Evolutionary conservation across 768 basidiomycete genomes (phyloP).

Genomic region (Panellus pusillus): DNA sequence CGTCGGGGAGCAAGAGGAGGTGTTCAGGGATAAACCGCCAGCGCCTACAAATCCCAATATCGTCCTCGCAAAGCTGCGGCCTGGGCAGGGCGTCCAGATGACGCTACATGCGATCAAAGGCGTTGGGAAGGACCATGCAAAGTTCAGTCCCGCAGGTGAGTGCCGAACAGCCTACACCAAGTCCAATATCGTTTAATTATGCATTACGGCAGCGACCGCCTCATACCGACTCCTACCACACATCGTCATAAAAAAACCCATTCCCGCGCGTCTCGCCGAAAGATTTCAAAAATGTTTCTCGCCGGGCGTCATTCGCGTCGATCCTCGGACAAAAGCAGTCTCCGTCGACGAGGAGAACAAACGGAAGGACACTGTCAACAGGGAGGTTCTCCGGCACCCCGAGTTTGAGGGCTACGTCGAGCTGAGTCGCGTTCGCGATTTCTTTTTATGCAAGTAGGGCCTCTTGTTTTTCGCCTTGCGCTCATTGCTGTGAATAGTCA

Average conservation of each 20-base stretch:
- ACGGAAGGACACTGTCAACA: slow-evolving; percentile 83
- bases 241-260: slow-evolving; percentile 72
- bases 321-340: slow-evolving; percentile 56
- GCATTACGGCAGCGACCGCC: slow-evolving; percentile 69
- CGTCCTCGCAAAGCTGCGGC: slow-evolving; percentile 87
- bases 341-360: slow-evolving; percentile 64
- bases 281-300: slow-evolving; percentile 91
- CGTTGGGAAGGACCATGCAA: slow-evolving; percentile 92
- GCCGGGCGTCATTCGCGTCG: slow-evolving; percentile 70
- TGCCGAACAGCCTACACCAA: slow-evolving; percentile 3
- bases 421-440: slow-evolving; percentile 84
- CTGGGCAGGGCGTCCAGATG: slow-evolving; percentile 84
- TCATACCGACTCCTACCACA: slow-evolving; percentile 91
- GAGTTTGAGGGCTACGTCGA: slow-evolving; percentile 86
- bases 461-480: background rate
- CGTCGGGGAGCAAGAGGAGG: slow-evolving; percentile 74
- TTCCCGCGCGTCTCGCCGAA: slow-evolving; percentile 72
- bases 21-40: slow-evolving; percentile 56
- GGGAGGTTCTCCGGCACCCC: slow-evolving; percentile 89
- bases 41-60: slow-evolving; percentile 77
- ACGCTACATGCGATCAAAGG: slow-evolving; percentile 92
- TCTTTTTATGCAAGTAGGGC: slow-evolving; percentile 79
- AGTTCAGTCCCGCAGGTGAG: slow-evolving; percentile 92
- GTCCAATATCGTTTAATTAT: background rate
- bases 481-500: slow-evolving; percentile 51